Base-by-base conservation (phyloP, 1,284 basidiomycete genomes). In the Phellopilus nigrolimitatus region DNA sequence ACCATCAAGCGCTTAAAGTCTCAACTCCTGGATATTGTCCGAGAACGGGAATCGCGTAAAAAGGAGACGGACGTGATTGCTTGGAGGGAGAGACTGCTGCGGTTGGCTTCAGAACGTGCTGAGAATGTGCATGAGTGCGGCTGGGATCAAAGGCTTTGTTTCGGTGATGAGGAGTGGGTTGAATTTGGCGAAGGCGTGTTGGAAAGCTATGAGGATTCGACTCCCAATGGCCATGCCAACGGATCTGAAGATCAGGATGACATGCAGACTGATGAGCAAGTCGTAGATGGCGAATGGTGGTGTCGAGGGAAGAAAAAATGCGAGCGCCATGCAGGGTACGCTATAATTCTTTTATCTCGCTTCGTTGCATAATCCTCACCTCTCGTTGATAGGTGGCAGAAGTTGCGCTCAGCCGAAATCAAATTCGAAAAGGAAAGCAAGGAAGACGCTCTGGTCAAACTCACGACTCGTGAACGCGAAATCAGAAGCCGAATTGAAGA, bases 111-210 rank as follows among this genome's bases (percentile, higher is more conserved):
- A 6, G 77, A 77, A 38, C 73, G 84, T 21, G 78, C 83, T 8
- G 79, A 79, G 49, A 66, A 67, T 13, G 63, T 79, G 17, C 76
- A 75, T 8, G 76, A 79, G 56, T 93, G 90, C 66, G 90, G 90
- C 1, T 91, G 90, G 82, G 90, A 93, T 64, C 80, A 82, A 59
- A 73, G 89, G 24, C 70, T 93, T n/a, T 86, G 85, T 55, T 82
- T 85, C 63, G 83, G 82, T 22, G 84, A 89, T 49, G 80, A 82
- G 48, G 85, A 89, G 62, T 86, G 80, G 70, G 72, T 68, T 21
- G 82, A 82, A 49, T 83, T 76, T 60, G 86, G 83, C 3, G 68
- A 66, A 6, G 75, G 73, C 15, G 81, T 84, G 24, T 60, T 84
- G 59, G 82, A 84, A 62, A 84, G 78, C 57, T 88, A 88, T 56